Evolutionary conservation across 345 rosid genomes (phyloP).

Genomic region (Durio zibethinus): DNA sequence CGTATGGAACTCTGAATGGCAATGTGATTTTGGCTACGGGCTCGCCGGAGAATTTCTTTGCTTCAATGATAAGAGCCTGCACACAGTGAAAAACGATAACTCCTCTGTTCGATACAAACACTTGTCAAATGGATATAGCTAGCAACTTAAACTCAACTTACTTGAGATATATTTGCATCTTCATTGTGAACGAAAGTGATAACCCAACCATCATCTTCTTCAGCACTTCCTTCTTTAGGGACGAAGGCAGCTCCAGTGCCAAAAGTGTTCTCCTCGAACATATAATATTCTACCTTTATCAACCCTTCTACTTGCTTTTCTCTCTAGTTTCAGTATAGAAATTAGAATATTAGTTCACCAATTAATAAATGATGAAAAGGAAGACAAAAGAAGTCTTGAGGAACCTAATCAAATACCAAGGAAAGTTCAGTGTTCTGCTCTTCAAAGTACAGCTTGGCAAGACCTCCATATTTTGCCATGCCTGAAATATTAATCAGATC

Average conservation of each 20-base stretch:
- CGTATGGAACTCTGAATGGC: constrained; percentile 41
- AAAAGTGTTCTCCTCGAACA: constrained; percentile 31
- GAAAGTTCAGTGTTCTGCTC: constrained; percentile 8
- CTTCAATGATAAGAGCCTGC: constrained; percentile 37
- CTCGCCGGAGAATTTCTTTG: constrained; percentile 24
- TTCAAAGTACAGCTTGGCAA: constrained; percentile 51
- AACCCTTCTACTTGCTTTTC: background rate
- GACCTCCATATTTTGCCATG: constrained; percentile 44
- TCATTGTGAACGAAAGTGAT: constrained; percentile 50
- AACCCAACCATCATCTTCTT: constrained; percentile 59
- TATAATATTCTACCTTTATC: constrained; percentile 42
- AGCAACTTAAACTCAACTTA: constrained; percentile 11
- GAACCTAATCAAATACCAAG: background rate
- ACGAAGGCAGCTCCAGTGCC: constrained; percentile 47
- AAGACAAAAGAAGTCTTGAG: background rate
- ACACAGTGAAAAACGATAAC: background rate
- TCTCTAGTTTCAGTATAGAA: background rate
- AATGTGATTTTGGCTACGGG: constrained; percentile 34
- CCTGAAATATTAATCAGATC: constrained; percentile 19
- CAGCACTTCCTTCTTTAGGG: constrained; percentile 26
- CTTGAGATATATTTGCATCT: constrained; percentile 34
- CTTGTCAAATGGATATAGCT: background rate
- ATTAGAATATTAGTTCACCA: background rate
- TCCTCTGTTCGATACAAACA: background rate
- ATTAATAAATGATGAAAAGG: background rate